Evolutionary conservation across 2,329 filamentous ascomycete genomes (phyloP).

Genomic region (Claviceps sp.): DNA sequence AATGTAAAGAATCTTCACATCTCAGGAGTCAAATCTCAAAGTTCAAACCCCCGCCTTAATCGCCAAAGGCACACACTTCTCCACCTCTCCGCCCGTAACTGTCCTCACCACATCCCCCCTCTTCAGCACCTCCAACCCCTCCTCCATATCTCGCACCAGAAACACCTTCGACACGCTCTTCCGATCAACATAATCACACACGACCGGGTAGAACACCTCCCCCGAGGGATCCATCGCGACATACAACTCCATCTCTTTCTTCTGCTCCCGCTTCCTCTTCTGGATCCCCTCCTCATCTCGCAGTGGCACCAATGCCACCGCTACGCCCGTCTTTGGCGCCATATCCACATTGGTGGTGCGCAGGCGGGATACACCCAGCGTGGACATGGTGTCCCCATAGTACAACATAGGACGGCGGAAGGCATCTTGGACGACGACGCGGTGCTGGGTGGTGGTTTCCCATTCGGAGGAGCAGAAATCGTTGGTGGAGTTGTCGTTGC

Average conservation of each 20-base stretch:
- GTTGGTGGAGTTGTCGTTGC: slow-evolving; percentile 9
- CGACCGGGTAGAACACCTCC: slow-evolving; percentile 15
- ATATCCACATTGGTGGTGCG: slow-evolving; percentile 10
- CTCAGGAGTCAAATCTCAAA: background rate
- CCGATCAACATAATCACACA: slow-evolving; percentile 15
- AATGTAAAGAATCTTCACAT: background rate
- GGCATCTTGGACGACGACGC: slow-evolving; percentile 13
- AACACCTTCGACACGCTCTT: slow-evolving; percentile 14
- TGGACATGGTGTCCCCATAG: slow-evolving; percentile 19
- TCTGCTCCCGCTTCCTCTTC: background rate
- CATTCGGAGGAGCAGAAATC: slow-evolving; percentile 13
- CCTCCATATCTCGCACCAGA: slow-evolving; percentile 13
- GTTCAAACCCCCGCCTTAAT: background rate
- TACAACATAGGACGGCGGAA: slow-evolving; percentile 17
- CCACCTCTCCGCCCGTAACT: slow-evolving; percentile 16
- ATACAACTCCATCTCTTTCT: slow-evolving; percentile 6
- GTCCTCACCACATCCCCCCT: slow-evolving; percentile 11
- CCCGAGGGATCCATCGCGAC: slow-evolving; percentile 10
- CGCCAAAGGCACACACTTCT: slow-evolving; percentile 3
- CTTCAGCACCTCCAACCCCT: slow-evolving; percentile 12
- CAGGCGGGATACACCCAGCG: slow-evolving; percentile 17
- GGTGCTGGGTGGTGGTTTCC: slow-evolving; percentile 8
- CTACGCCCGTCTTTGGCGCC: slow-evolving; percentile 9
- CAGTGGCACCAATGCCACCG: slow-evolving; percentile 10
- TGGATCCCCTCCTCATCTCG: slow-evolving; percentile 1